Percentiles rank a stretch among this genome's conserved stretches.
These are phyloP conservation scores for Rhizopogon salebrosus DNA, from an alignment of 768 basidiomycete species.

Conservation along the genomic window DNA sequence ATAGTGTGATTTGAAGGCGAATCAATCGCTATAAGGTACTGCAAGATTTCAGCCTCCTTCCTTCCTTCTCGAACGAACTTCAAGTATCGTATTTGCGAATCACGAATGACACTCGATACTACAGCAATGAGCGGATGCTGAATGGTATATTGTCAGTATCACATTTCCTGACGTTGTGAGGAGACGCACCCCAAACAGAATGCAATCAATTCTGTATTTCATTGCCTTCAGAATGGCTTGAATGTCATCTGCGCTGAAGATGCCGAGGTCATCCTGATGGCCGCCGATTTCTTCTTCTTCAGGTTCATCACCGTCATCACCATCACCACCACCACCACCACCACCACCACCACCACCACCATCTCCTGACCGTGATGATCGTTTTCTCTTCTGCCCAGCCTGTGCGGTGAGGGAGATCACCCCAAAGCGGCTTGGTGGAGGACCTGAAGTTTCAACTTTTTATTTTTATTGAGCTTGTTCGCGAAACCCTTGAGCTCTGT, in stretches of 20 bases:
- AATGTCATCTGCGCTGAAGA: conserved; percentile 1
- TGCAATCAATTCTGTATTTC: not conserved
- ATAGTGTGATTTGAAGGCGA: conserved; percentile 11
- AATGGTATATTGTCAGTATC: not conserved
- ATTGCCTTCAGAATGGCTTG: not conserved
- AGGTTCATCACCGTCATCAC: not conserved
- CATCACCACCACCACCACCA: no score
- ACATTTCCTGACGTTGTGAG: not conserved
- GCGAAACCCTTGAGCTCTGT: not conserved
- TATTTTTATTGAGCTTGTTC: not conserved
- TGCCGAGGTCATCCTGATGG: conserved; percentile 1
- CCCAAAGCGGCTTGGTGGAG: no score
- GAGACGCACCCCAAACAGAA: not conserved
- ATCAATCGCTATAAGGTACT: conserved; percentile 2
- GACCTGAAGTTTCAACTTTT: no score
- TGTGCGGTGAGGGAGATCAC: no score
- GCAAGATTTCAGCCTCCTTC: conserved; percentile 5
- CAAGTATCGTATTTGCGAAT: conserved; percentile 2
- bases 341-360: no score
- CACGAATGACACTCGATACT: not conserved
- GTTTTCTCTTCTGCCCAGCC: no score
- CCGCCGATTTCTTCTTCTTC: no score
- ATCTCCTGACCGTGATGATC: no score
- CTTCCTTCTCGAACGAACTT: conserved; percentile 5
- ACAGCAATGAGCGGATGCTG: conserved; percentile 13